phyloP scores from a whole-genome alignment of 116 monocot species.

The Papilionanthe hybrid region DNA sequence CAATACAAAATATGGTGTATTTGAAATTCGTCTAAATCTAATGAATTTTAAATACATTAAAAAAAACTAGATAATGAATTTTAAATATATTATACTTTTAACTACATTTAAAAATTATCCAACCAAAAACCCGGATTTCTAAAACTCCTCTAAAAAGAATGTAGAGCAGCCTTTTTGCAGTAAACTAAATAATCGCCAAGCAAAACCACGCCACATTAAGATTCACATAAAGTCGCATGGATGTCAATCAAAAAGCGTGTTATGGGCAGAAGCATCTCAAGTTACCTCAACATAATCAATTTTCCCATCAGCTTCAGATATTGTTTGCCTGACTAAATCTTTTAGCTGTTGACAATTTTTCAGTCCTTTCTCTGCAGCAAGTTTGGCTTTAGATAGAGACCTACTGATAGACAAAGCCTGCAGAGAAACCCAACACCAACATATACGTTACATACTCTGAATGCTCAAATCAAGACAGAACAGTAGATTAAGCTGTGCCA shows the following conservation, averaged over 20 bases:
- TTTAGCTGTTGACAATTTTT: slow-evolving; percentile 44
- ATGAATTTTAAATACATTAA: no score
- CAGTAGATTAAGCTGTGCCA: neutral
- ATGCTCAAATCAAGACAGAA: neutral
- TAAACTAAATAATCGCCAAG: no score
- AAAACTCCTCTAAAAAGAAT: no score
- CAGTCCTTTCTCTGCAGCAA: slow-evolving; percentile 36
- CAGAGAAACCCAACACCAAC: neutral
- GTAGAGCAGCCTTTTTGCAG: no score
- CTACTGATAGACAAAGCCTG: slow-evolving; percentile 74
- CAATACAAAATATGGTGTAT: no score
- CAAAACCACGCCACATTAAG: neutral
- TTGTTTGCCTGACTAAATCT: slow-evolving; percentile 22
- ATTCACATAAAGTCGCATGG: neutral
- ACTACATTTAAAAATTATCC: no score
- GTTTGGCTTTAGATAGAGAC: slow-evolving; percentile 63
- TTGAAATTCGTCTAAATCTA: no score
- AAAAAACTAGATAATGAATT: no score
- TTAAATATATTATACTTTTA: no score
- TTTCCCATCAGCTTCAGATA: slow-evolving; percentile 59
- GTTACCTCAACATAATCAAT: slow-evolving; percentile 92
- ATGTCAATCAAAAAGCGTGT: neutral
- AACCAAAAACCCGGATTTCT: no score
- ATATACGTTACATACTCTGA: neutral
- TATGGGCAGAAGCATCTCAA: neutral